phyloP scores from a whole-genome alignment of 257 asterid genomes.

The Handroanthus guayacan region DNA sequence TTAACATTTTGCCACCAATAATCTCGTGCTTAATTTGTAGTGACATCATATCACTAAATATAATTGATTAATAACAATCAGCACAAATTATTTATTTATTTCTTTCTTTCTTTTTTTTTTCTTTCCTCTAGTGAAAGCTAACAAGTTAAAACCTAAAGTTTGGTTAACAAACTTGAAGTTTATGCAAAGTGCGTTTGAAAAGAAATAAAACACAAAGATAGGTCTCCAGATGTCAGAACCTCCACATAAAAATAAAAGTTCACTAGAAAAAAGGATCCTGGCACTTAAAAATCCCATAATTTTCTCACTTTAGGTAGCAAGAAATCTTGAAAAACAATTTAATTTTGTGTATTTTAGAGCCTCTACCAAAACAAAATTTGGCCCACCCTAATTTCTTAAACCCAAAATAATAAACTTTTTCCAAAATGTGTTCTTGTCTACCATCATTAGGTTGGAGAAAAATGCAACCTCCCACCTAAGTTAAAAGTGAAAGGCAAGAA shows the following conservation, averaged over 20 bases:
- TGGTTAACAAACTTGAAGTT: neutral
- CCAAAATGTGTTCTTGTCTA: conserved; percentile 55
- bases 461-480: conserved; percentile 49
- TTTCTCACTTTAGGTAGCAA: conserved; percentile 50
- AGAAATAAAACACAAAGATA: neutral
- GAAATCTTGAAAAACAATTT: conserved; percentile 42
- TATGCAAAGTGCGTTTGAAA: conserved; percentile 12
- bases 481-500: conserved; percentile 50
- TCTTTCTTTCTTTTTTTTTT: neutral
- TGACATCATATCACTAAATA: too few relatives aligned
- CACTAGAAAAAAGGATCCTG: conserved; percentile 35
- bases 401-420: conserved; percentile 32
- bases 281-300: conserved; percentile 35
- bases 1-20: too few relatives aligned
- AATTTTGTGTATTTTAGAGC: conserved; percentile 26
- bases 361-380: conserved; percentile 36
- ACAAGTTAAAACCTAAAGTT: too few relatives aligned
- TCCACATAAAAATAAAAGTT: neutral
- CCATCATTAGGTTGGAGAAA: conserved; percentile 55
- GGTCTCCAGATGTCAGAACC: neutral
- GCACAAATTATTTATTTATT: too few relatives aligned
- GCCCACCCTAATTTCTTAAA: conserved; percentile 43
- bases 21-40: too few relatives aligned
- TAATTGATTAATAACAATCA: too few relatives aligned
- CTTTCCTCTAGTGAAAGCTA: too few relatives aligned